Evolutionary conservation across 1,284 basidiomycete genomes (phyloP), one percentile per base, ranked within the genome.

Genomic region (Trichosporon faecale): DNA sequence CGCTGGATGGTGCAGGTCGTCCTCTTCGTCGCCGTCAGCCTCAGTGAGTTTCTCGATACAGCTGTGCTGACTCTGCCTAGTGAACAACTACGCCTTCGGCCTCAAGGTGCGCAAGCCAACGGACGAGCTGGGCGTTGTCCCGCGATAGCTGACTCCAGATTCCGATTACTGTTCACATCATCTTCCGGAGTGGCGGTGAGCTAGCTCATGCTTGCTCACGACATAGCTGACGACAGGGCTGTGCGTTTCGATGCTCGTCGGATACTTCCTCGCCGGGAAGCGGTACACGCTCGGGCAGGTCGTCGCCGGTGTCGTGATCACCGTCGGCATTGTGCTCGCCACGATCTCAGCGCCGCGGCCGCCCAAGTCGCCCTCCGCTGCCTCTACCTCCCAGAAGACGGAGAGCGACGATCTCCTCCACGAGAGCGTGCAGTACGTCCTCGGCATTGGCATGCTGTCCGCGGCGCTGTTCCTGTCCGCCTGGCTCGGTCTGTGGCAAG

Each of bases 91-190:
- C 27, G 95, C 94, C 0, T 97, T 98, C 79, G 91, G 89, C 3
- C 94, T 83, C 25, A 82, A 83, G 71, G 82, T 82, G 31, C 49
- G 73, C 65, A n/a, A 0, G 7, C 4, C 16, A 1, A 1, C 16
- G 6, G n/a, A 14, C 35, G 11, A 37, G 35, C 40, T 44, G 18
- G 6, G 12, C 16, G 12, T 40, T 40, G 11, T 4, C 11, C 16
- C 11, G 12, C 37, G 12, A 14, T 44, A 9, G 23, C 74, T 73
- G 31, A 73, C 49, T 89, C 77, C 83, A 88, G 70, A 91, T 97
- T 69, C 94, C 95, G 16, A 93, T 97, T 88, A 85, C 92, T 0
- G 91, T 98, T 0, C 95, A 98, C 81, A 97, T 98, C 80, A 92
- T 98, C 70, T 98, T 97, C 79, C 87, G 95, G 44, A 94, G 92